Base-by-base conservation (phyloP, 192 early-diverging fungal species). In the Podila epicladia region DNA sequence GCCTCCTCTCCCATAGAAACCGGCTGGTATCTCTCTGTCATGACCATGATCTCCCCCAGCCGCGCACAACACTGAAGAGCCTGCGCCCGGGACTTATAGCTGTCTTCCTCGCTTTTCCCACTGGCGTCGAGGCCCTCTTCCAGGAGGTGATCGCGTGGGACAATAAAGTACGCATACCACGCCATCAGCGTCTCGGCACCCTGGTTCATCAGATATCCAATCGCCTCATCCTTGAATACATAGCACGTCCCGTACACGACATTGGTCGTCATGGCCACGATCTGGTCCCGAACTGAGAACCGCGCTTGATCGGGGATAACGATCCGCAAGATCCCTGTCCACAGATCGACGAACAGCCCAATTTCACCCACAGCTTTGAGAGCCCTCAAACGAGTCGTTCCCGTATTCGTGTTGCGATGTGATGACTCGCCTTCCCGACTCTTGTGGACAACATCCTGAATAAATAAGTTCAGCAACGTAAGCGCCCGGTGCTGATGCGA, bases 101-200 rank as follows among this genome's bases (percentile, higher is more conserved):
- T 35, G 12, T 38, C 64, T 20, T 67, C 59, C 3, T 57, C 60
- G 35, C 9, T 65, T 6, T 48, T 19, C 38, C 6, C 49, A 9
- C 37, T 13, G 9, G 22, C 6, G 35, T 5, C 11, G 24, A 61
- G 11, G 29, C 29, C 31, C 8, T 24, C 62, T 22, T 37, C 38
- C 13, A 45, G 12, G 20, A 7, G 35, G 8, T 2, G 55, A n/a
- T 67, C 62, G 48, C 24, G 69, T 7, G 71, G 41, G 8, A 69
- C 62, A 51, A 80, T 73, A 35, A 69, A 72, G 29, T 73, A 80
- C 0, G 70, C 77, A 41, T 69, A 80, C 77, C 77, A 80, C 2
- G 77, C 77, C 62, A 80, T 59, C 57, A 80, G 26, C 5, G 77
- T 80, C 32, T 73, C 77, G 11, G 71, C n/a, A 2, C 61, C 65